phyloP scores from a whole-genome alignment of 2,329 filamentous ascomycete species.

The Pyrenochaeta sp. region DNA sequence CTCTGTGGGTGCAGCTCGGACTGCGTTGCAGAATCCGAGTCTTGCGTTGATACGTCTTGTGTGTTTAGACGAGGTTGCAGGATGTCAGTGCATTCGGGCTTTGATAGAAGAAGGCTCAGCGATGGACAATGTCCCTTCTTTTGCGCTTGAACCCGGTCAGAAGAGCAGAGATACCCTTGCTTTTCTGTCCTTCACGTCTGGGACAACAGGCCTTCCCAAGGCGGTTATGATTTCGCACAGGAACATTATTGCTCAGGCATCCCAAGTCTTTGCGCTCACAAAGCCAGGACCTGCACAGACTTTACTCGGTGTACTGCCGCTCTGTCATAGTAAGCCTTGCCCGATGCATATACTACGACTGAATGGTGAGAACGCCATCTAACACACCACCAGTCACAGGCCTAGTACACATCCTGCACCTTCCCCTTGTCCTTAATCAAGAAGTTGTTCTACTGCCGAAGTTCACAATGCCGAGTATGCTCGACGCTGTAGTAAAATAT shows the following conservation, averaged over 20 bases:
- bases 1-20: no score
- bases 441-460: slow-evolving; percentile 69
- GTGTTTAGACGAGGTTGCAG: slow-evolving; percentile 60
- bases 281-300: slow-evolving; percentile 51
- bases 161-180: slow-evolving; percentile 65
- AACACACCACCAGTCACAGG: no score
- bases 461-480: slow-evolving; percentile 65
- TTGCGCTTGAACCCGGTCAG: slow-evolving; percentile 60
- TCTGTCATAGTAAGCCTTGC: no score
- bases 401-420: slow-evolving; percentile 60
- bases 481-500: slow-evolving; percentile 56
- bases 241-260: slow-evolving; percentile 61
- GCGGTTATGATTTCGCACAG: slow-evolving; percentile 47
- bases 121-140: slow-evolving; percentile 59
- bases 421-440: slow-evolving; percentile 69
- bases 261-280: slow-evolving; percentile 60
- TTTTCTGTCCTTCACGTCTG: slow-evolving; percentile 51
- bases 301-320: slow-evolving; percentile 42
- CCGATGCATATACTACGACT: no score
- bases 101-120: slow-evolving; percentile 51
- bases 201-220: slow-evolving; percentile 49
- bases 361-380: no score
- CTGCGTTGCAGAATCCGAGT: no score
- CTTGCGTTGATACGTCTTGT: no score
- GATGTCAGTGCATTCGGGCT: slow-evolving; percentile 55